These are phyloP conservation scores for Cadophora sp. DNA, from an alignment of 2,329 filamentous ascomycete species.

Conservation along the genomic window DNA sequence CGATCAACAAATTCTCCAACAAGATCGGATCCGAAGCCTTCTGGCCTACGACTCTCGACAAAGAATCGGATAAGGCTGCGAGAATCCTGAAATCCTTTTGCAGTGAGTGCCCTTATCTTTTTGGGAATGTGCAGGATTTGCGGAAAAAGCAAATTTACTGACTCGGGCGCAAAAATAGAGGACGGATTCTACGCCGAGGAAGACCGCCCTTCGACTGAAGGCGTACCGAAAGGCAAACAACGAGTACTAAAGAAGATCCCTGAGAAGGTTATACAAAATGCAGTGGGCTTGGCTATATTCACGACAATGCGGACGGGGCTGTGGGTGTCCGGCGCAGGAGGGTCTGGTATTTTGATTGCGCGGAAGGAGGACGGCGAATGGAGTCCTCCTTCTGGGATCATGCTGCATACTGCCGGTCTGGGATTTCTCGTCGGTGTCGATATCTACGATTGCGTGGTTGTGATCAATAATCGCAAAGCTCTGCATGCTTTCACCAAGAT, in stretches of 20 bases:
- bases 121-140: conserved; percentile 20
- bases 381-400: conserved; percentile 89
- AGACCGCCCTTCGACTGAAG: conserved; percentile 44
- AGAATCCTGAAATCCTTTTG: conserved; percentile 91
- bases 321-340: conserved; percentile 90
- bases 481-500: conserved; percentile 84
- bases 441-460: conserved; percentile 93
- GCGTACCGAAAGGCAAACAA: conserved; percentile 59
- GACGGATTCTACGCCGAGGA: conserved; percentile 73
- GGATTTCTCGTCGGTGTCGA: conserved; percentile 92
- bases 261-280: conserved; percentile 82
- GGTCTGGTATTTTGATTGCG: conserved; percentile 85
- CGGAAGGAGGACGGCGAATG: conserved; percentile 86
- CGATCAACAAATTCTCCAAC: conserved; percentile 82
- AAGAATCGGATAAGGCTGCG: conserved; percentile 90
- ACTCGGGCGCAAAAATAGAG: conserved; percentile 48
- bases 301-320: conserved; percentile 94
- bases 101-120: conserved; percentile 63
- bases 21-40: conserved; percentile 83
- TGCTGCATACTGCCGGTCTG: conserved; percentile 86
- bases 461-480: conserved; percentile 87
- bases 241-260: conserved; percentile 81
- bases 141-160: conserved; percentile 30
- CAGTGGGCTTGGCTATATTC: conserved; percentile 90
- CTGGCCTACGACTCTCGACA: conserved; percentile 85